phyloP scores from a whole-genome alignment of 2,329 filamentous ascomycete genomes.

The Diaporthe caulivora region DNA sequence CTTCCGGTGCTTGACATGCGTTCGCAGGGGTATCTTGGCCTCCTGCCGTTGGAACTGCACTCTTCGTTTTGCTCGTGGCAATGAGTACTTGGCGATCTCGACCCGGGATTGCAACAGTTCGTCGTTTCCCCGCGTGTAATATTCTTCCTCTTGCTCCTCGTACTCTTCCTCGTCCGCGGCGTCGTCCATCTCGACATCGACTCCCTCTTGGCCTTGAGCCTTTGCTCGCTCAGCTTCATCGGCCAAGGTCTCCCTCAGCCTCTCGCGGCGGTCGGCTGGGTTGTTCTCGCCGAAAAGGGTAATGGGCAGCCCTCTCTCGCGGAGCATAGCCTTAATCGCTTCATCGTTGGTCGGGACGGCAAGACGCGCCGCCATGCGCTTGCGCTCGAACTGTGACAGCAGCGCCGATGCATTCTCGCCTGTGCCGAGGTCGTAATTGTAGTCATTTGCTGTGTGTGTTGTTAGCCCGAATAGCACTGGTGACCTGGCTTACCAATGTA shows the following conservation, averaged over 20 bases:
- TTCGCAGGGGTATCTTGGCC: constrained; percentile 84
- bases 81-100: constrained; percentile 84
- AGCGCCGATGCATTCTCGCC: constrained; percentile 88
- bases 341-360: constrained; percentile 95
- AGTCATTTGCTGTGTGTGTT: constrained; percentile 66
- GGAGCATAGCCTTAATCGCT: constrained; percentile 82
- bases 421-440: constrained; percentile 84
- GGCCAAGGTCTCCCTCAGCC: constrained; percentile 84
- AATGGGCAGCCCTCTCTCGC: constrained; percentile 91
- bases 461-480: constrained; percentile 32
- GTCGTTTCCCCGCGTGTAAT: constrained; percentile 87
- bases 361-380: constrained; percentile 87
- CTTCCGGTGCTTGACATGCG: constrained; percentile 93
- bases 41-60: constrained; percentile 84
- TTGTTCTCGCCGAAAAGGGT: constrained; percentile 94
- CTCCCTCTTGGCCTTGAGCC: constrained; percentile 59
- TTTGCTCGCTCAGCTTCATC: constrained; percentile 75
- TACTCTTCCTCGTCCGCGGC: constrained; percentile 69
- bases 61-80: constrained; percentile 84
- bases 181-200: constrained; percentile 74
- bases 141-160: constrained; percentile 88
- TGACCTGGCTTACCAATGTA: constrained; percentile 6
- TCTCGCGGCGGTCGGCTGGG: constrained; percentile 81
- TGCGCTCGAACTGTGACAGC: constrained; percentile 89
- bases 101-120: constrained; percentile 81